Conservation (phyloP, 331 rosid genomes). For the Prunus yedoensis region DNA sequence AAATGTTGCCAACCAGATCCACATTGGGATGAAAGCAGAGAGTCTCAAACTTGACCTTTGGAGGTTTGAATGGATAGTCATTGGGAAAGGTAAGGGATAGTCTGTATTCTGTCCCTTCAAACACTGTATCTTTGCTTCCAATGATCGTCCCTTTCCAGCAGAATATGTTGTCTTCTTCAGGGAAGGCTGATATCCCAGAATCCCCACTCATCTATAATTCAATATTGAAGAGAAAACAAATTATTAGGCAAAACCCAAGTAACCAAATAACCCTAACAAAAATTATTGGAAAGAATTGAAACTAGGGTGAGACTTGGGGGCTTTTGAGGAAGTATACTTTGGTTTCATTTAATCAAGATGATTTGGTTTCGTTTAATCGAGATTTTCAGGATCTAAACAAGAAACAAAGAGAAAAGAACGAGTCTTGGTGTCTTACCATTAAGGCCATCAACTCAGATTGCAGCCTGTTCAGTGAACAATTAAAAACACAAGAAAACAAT, state of each 20-base stretch:
- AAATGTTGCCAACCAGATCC: slow-evolving; percentile 76
- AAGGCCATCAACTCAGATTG: slow-evolving; percentile 97
- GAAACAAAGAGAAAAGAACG: background rate
- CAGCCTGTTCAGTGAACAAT: slow-evolving; percentile 49
- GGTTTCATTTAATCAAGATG: background rate
- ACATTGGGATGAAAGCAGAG: slow-evolving; percentile 90
- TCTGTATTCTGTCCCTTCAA: slow-evolving; percentile 87
- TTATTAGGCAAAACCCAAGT: background rate
- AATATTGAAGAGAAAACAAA: background rate
- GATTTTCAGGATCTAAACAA: background rate
- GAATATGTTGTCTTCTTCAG: slow-evolving; percentile 91
- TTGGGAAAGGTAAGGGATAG: slow-evolving; percentile 71
- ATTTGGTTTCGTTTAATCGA: too few species aligned
- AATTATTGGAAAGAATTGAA: background rate
- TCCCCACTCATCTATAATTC: slow-evolving; percentile 84
- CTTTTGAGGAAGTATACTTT: too few species aligned
- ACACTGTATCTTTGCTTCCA: slow-evolving; percentile 93
- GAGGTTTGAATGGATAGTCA: slow-evolving; percentile 94
- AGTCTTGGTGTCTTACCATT: slow-evolving; percentile 51
- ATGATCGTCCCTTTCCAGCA: slow-evolving; percentile 95
- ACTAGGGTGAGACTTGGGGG: too few species aligned
- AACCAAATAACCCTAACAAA: background rate
- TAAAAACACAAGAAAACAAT: slow-evolving; percentile 9
- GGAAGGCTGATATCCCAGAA: slow-evolving; percentile 85
- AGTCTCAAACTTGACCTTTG: slow-evolving; percentile 89